These are phyloP conservation scores for Candida railenensis DNA, from an alignment of 805 yeast species.

Conservation along the genomic window DNA sequence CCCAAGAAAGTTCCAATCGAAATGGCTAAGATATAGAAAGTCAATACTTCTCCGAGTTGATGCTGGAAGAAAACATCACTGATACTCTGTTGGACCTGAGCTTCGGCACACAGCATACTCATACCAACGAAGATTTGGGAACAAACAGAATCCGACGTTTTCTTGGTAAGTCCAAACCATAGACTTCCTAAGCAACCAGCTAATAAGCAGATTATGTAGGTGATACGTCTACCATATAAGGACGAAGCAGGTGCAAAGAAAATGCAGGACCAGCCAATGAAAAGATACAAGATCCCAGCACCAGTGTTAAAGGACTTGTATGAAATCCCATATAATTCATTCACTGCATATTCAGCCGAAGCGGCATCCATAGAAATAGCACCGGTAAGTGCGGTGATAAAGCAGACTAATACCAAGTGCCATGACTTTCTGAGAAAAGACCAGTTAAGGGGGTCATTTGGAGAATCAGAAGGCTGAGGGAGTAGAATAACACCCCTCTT, in stretches of 20 bases:
- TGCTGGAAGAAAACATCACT: constrained; percentile 78
- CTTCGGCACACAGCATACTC: constrained; percentile 75
- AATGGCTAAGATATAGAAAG: constrained; percentile 71
- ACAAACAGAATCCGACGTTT: constrained; percentile 66
- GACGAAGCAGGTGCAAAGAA: constrained; percentile 67
- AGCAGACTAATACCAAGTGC: constrained; percentile 52
- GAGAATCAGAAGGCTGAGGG: constrained; percentile 65
- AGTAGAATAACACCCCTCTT: constrained; percentile 41
- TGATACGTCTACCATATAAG: constrained; percentile 64
- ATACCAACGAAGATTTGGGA: constrained; percentile 78
- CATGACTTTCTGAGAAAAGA: constrained; percentile 32
- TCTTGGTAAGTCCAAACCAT: constrained; percentile 64
- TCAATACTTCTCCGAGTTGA: constrained; percentile 70
- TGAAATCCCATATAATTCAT: constrained; percentile 60
- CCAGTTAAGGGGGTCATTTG: constrained; percentile 69
- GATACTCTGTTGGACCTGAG: constrained; percentile 64
- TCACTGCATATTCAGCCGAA: constrained; percentile 64
- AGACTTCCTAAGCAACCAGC: constrained; percentile 63
- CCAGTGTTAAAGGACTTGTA: constrained; percentile 75
- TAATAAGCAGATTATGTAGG: constrained; percentile 59
- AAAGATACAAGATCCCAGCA: constrained; percentile 72
- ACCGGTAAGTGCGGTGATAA: constrained; percentile 66
- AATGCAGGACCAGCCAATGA: constrained; percentile 65
- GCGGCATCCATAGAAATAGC: constrained; percentile 77
- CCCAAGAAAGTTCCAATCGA: constrained; percentile 78